phyloP scores from a whole-genome alignment of 2,329 filamentous ascomycete species.

The Torrubiellomyces zombiae region DNA sequence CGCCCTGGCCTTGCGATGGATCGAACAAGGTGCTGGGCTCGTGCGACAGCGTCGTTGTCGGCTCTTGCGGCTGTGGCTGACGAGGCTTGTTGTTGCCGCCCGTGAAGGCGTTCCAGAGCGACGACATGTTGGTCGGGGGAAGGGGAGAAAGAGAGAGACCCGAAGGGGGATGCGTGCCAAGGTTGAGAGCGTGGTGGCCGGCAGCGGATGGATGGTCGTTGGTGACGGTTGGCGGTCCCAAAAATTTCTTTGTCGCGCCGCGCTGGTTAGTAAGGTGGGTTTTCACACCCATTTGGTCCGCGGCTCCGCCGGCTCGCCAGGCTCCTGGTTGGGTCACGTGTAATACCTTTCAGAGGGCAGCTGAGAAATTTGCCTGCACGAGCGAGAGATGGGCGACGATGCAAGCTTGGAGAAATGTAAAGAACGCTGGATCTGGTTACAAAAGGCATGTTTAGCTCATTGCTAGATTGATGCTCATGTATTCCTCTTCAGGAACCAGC shows the following conservation, averaged over 20 bases:
- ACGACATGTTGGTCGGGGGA: conserved; percentile 28
- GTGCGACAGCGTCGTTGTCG: conserved; percentile 16
- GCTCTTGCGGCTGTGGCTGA: conserved; percentile 20
- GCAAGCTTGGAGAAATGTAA: too few species aligned
- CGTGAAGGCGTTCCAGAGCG: conserved; percentile 45
- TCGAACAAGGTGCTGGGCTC: conserved; percentile 46
- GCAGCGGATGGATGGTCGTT: conserved; percentile 4
- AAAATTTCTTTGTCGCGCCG: conserved; percentile 5
- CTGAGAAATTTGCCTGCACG: too few species aligned
- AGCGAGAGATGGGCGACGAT: too few species aligned
- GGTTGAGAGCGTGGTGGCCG: conserved; percentile 5
- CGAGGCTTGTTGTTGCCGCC: conserved; percentile 38
- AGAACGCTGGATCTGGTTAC: too few species aligned
- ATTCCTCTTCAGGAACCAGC: too few species aligned
- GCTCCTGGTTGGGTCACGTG: too few species aligned
- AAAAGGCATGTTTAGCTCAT: too few species aligned
- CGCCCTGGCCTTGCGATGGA: conserved; percentile 57
- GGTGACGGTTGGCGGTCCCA: conserved; percentile 2
- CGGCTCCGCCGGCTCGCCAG: neutral
- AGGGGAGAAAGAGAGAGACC: conserved; percentile 3
- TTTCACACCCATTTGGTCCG: conserved; percentile 2
- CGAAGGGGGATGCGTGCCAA: conserved; percentile 4
- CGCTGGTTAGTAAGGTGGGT: too few species aligned
- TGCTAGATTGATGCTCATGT: too few species aligned
- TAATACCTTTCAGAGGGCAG: too few species aligned